Percentiles rank a stretch among this genome's conserved stretches.
phyloP scores from a whole-genome alignment of 306 rosid genomes.

The Arachis stenosperma region DNA sequence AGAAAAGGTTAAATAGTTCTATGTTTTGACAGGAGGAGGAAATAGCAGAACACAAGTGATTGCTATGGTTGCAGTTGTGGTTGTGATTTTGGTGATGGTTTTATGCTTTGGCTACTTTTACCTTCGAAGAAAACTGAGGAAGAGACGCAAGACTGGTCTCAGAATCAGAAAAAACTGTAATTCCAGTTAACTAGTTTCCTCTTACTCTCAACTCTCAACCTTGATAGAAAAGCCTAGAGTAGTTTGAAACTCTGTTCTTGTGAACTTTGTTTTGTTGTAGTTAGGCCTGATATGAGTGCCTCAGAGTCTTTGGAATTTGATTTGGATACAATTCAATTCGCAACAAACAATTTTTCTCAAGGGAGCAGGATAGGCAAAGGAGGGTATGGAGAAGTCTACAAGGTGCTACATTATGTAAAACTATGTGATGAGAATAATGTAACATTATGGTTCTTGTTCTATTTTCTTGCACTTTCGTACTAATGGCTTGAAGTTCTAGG shows the following conservation, averaged over 20 bases:
- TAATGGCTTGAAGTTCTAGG: constrained; percentile 46
- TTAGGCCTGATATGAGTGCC: constrained; percentile 34
- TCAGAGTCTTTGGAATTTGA: constrained; percentile 55
- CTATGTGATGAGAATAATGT: neutral
- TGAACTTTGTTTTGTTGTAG: constrained; percentile 38
- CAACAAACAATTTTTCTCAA: constrained; percentile 54
- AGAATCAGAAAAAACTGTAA: constrained; percentile 39
- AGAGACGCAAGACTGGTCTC: constrained; percentile 16
- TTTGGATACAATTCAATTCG: constrained; percentile 53
- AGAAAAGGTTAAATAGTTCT: neutral
- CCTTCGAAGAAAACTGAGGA: constrained; percentile 33
- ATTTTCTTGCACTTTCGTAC: neutral
- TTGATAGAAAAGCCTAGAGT: neutral
- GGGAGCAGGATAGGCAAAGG: constrained; percentile 58
- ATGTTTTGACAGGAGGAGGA: constrained; percentile 42
- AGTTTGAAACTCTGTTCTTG: neutral
- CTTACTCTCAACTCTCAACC: neutral
- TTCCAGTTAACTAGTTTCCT: constrained; percentile 18
- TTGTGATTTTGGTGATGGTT: constrained; percentile 30
- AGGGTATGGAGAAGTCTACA: constrained; percentile 67
- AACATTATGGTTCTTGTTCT: neutral
- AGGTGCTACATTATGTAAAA: constrained; percentile 40
- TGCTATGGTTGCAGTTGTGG: constrained; percentile 35
- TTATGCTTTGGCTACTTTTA: constrained; percentile 31
- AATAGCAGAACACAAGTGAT: constrained; percentile 29